Base-by-base conservation (phyloP, 768 basidiomycete species). In the Amanita subjunquillea region DNA sequence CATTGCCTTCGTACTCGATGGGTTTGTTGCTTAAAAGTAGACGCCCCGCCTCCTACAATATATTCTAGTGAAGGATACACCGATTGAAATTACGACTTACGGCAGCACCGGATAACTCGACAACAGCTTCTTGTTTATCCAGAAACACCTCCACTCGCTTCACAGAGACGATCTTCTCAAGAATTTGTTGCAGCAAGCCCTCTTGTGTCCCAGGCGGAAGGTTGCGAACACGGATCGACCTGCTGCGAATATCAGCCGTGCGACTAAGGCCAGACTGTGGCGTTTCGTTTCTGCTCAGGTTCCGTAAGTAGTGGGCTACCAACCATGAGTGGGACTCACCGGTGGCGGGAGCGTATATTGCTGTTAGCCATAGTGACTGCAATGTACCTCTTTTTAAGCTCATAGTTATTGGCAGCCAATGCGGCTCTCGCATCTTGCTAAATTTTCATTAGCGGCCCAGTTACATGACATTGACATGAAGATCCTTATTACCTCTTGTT, bases 311-410 rank as follows among this genome's bases (percentile, higher is more conserved):
- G 39, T 32, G 32, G n/a, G 42, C 15, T 10, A 44, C 39, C 15
- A 51, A 13, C 9, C 23, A 45, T 30, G 2, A 46, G 40, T 17
- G 34, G 30, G 36, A 64, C 72, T 47, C 42, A 85, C 85, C 71
- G 72, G 57, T 71, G 72, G 46, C 72, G 74, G 4, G 76, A 68
- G 23, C 78, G 76, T 9, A 75, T 78, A 6, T 84, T 83, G 15
- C 82, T 73, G 64, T 95, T 90, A 3, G 90, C 83, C 15, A 93
- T 70, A 0, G 91, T 94, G 23, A 96, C 91, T 2, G 85, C 87
- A 43, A 97, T 87, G 12, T 87, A 79, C n/a, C 92, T 80, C 56
- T 85, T 91, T 68, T 92, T 94, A 27, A 94, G 72, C 60, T 95
- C 91, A 51, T 83, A 68, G 58, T 94, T 95, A 62, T 95, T 94